Percentiles rank a stretch among this genome's conserved stretches.
Conservation (phyloP, 345 rosid species). For the Passiflora organensis region DNA sequence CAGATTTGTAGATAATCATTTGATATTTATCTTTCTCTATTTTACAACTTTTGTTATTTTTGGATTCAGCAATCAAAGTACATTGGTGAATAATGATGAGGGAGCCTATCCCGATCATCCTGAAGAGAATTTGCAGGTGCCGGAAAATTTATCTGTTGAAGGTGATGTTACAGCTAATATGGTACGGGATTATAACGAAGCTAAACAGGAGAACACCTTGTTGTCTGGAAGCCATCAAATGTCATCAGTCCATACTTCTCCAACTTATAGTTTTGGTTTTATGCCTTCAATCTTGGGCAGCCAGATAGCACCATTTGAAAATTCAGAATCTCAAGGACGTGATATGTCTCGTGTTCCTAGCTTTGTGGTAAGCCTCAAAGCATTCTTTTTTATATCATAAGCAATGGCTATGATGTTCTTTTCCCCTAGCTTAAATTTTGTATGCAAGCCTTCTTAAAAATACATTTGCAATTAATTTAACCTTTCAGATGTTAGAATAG, state of each 20-base stretch:
- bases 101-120: constrained; percentile 45
- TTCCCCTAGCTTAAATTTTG: neutral
- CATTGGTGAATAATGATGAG: constrained; percentile 38
- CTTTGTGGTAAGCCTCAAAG: constrained; percentile 56
- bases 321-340: constrained; percentile 66
- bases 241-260: constrained; percentile 52
- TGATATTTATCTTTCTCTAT: neutral
- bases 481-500: neutral
- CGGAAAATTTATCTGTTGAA: constrained; percentile 52
- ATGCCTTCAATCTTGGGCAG: constrained; percentile 58
- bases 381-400: constrained; percentile 4
- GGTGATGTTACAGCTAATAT: constrained; percentile 42
- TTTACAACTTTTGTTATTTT: constrained; percentile 6
- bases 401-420: neutral
- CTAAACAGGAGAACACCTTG: constrained; percentile 51
- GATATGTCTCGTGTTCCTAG: constrained; percentile 68
- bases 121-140: constrained; percentile 40
- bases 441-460: neutral
- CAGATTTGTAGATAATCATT: neutral
- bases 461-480: neutral
- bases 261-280: constrained; percentile 54
- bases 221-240: constrained; percentile 51
- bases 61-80: constrained; percentile 43
- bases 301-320: constrained; percentile 63
- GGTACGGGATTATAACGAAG: constrained; percentile 46